Evolutionary conservation across 2,329 filamentous ascomycete genomes (phyloP), one percentile per base, ranked within the genome.

Genomic region (Graphilbum fragrans): DNA sequence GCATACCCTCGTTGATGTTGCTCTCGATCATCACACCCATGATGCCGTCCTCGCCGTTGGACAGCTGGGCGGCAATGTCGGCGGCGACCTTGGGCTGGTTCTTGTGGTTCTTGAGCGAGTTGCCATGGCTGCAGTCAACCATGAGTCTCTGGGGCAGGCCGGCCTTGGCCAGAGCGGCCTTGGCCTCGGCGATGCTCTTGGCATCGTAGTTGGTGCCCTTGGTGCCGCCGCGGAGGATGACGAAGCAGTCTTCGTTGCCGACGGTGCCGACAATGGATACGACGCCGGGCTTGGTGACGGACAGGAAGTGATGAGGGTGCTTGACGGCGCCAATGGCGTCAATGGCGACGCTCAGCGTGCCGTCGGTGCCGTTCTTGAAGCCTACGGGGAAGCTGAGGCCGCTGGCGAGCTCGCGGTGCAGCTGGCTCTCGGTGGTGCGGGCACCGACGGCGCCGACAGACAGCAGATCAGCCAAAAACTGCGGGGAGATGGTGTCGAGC

Each of bases 11-110:
- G 55, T 90, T 82, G 65, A 96, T 93, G 62, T 96, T 85, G 62
- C 85, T 93, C 70, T 98, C 92, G 55, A 98, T 94, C 92, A 98
- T 98, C 45, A 96, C 86, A 54, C 92, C 92, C 77, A 95, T 90
- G 56, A 98, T 92, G 38, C 70, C 82, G 3, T 74, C 73, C 66
- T 96, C 90, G 29, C 92, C 92, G 44, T 73, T 76, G 41, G 80
- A 72, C 45, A 98, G 84, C 65, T 98, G 92, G 55, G 84, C 79
- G 2, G 85, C 87, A 43, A 98, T 61, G 11, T 70, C 74, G 39
- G 77, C 79, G 4, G 87, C 88, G 18, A 98, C 92, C 71, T 90
- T 87, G 50, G 88, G 88, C 66, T 98, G 92, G 64, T 96, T 98
- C 67, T 80, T 87, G 72, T 96, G 90, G 64, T 96, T 78, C 74